phyloP scores from a whole-genome alignment of 768 basidiomycete genomes.

The Auriscalpium orientale region DNA sequence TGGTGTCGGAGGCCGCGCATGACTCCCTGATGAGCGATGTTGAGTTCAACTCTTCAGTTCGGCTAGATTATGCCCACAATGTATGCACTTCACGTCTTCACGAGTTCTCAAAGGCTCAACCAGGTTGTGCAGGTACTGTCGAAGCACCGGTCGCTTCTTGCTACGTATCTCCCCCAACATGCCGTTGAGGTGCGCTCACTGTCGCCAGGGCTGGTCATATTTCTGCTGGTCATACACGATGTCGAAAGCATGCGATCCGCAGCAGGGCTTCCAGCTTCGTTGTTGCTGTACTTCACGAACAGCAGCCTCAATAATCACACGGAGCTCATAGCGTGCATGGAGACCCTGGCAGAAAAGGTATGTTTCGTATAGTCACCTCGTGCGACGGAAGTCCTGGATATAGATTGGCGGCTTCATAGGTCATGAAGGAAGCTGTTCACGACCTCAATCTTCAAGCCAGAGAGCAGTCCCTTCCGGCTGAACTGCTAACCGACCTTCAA shows the following conservation, averaged over 20 bases:
- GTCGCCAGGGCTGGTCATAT: constrained; percentile 77
- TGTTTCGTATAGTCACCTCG: neutral
- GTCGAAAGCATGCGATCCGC: constrained; percentile 83
- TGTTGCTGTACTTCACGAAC: constrained; percentile 85
- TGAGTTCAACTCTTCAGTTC: constrained; percentile 86
- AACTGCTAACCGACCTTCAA: constrained; percentile 66
- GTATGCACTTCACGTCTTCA: constrained; percentile 31
- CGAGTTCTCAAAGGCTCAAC: too few relatives aligned
- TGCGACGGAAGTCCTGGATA: neutral
- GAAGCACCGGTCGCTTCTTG: constrained; percentile 58
- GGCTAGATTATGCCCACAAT: constrained; percentile 75
- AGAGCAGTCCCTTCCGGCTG: constrained; percentile 66
- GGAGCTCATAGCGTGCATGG: constrained; percentile 69
- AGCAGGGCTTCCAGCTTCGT: constrained; percentile 68
- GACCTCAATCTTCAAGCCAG: constrained; percentile 70
- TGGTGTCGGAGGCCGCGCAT: constrained; percentile 74
- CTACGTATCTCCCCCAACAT: constrained; percentile 58
- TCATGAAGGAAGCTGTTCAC: constrained; percentile 67
- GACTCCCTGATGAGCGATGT: constrained; percentile 83
- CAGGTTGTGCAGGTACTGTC: constrained; percentile 47
- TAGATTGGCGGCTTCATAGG: constrained; percentile 32
- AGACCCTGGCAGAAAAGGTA: constrained; percentile 81
- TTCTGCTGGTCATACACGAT: constrained; percentile 79
- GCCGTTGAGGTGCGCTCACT: constrained; percentile 64
- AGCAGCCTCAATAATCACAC: constrained; percentile 70